Percentiles rank a stretch among this genome's conserved stretches.
Conservation (phyloP, 345 rosid genomes). For the Reutealis trisperma region DNA sequence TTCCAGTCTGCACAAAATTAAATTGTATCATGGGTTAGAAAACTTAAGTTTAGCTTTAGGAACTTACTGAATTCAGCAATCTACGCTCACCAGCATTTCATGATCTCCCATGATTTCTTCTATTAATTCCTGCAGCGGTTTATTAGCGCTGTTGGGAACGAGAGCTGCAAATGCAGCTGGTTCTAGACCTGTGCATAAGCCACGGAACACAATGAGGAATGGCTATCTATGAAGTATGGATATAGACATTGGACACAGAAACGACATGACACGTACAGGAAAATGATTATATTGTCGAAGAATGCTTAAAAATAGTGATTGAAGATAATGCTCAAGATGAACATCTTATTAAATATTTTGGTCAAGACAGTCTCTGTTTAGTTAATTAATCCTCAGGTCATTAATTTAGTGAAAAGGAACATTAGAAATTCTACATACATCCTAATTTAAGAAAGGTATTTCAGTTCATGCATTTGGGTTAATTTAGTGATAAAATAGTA, state of each 20-base stretch:
- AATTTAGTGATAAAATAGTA: no score
- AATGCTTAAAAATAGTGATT: background rate
- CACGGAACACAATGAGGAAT: background rate
- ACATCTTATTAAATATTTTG: no score
- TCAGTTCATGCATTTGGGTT: background rate
- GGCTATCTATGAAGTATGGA: background rate
- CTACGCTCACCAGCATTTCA: constrained; percentile 73
- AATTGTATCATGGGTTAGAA: background rate
- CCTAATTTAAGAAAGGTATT: background rate
- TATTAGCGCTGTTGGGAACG: constrained; percentile 79
- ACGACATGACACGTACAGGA: no score
- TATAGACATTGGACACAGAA: no score
- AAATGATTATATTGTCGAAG: background rate
- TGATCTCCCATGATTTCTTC: constrained; percentile 94
- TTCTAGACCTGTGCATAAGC: constrained; percentile 56
- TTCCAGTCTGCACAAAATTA: constrained; percentile 48
- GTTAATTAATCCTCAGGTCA: no score
- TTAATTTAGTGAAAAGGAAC: no score
- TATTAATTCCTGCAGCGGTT: constrained; percentile 60
- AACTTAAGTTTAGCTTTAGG: no score
- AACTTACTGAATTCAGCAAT: background rate
- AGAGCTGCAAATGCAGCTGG: constrained; percentile 82
- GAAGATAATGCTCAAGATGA: no score
- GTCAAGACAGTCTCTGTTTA: no score
- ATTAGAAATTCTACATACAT: background rate